These are phyloP conservation scores for Trametes maxima DNA, from an alignment of 768 basidiomycete species.

Conservation along the genomic window DNA sequence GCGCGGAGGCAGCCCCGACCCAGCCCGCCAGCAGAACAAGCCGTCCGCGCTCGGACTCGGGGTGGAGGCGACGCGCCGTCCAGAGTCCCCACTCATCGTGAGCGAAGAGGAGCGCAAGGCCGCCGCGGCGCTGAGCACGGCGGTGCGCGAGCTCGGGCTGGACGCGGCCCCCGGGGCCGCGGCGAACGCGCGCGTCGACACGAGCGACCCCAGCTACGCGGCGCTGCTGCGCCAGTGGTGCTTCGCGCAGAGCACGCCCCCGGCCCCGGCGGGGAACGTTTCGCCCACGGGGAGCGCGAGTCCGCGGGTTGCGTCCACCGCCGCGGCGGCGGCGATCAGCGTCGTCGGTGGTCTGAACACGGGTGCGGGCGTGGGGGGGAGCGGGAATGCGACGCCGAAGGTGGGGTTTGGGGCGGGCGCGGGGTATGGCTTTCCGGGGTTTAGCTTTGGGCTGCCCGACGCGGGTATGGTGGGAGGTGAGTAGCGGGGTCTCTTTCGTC, in stretches of 20 bases:
- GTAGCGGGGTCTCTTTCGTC: not conserved
- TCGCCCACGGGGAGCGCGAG: not conserved
- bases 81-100: not conserved
- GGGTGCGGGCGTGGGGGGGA: conserved; percentile 14
- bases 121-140: conserved; percentile 10
- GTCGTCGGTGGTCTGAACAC: conserved; percentile 5
- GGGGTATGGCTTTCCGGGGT: conserved; percentile 33
- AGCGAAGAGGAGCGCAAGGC: conserved; percentile 14
- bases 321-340: not conserved
- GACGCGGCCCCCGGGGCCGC: conserved; percentile 18
- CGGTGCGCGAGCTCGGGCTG: conserved; percentile 19
- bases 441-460: conserved; percentile 28
- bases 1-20: conserved; percentile 19
- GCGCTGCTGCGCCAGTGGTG: conserved; percentile 71
- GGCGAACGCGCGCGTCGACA: conserved; percentile 27
- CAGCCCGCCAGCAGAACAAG: not conserved
- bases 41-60: conserved; percentile 10
- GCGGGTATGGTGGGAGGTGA: conserved; percentile 35
- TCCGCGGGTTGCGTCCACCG: not conserved
- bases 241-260: conserved; percentile 53
- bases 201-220: conserved; percentile 49
- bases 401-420: conserved; percentile 19
- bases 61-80: not conserved
- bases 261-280: not conserved
- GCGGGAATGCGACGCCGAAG: conserved; percentile 20